Evolutionary conservation across 2,329 filamentous ascomycete genomes (phyloP).

Genomic region (Cercospora nicotianae): DNA sequence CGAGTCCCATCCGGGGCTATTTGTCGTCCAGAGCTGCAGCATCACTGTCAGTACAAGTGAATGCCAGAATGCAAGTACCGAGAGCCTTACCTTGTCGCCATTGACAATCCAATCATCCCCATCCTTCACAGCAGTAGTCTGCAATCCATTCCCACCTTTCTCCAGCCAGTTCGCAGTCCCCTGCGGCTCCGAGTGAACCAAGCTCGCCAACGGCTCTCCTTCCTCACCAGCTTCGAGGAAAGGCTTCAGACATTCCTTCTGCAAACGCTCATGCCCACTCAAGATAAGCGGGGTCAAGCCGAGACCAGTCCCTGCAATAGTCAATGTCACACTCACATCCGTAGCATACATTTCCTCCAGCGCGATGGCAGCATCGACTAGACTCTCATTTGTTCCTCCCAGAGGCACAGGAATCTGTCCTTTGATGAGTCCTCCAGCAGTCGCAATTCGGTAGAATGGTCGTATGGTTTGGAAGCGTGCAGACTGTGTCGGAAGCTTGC

Average conservation of each 20-base stretch:
- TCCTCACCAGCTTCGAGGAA: conserved; percentile 45
- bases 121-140: conserved; percentile 52
- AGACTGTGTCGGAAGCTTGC: conserved; percentile 29
- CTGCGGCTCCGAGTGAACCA: conserved; percentile 55
- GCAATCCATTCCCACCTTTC: conserved; percentile 50
- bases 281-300: conserved; percentile 55
- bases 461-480: conserved; percentile 51
- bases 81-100: conserved; percentile 52
- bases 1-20: conserved; percentile 56
- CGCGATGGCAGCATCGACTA: conserved; percentile 53
- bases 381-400: conserved; percentile 48
- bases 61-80: background rate
- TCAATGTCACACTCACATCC: conserved; percentile 53
- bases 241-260: conserved; percentile 49
- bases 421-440: conserved; percentile 49
- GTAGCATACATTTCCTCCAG: conserved; percentile 56
- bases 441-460: conserved; percentile 50
- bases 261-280: conserved; percentile 44
- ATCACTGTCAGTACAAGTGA: background rate
- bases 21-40: conserved; percentile 56
- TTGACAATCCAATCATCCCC: conserved; percentile 55
- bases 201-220: conserved; percentile 52
- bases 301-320: conserved; percentile 54
- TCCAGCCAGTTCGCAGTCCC: conserved; percentile 57
- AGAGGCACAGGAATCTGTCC: conserved; percentile 49